Percentiles rank a stretch among this genome's conserved stretches.
These are phyloP conservation scores for Scutellaria baicalensis DNA, from an alignment of 257 asterid species.

Conservation along the genomic window DNA sequence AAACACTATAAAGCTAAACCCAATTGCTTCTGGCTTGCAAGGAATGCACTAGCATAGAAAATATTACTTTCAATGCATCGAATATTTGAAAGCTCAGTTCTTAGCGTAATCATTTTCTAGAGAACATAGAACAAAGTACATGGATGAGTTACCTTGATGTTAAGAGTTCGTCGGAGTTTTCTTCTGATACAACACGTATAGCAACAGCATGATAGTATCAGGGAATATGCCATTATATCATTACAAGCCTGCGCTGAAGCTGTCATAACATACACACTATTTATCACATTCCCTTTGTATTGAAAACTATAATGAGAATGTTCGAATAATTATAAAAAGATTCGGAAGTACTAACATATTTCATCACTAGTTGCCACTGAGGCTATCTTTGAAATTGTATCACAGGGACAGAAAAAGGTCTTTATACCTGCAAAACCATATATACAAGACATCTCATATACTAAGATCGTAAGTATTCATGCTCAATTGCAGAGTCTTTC, in stretches of 20 bases:
- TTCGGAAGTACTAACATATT: constrained; percentile 33
- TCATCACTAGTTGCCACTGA: constrained; percentile 52
- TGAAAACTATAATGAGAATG: neutral
- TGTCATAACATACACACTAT: constrained; percentile 12
- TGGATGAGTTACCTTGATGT: constrained; percentile 40
- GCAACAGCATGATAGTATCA: constrained; percentile 61
- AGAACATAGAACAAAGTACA: neutral
- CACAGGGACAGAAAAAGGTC: constrained; percentile 57
- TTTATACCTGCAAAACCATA: constrained; percentile 36
- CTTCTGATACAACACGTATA: constrained; percentile 63
- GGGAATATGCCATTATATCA: constrained; percentile 53
- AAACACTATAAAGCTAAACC: neutral
- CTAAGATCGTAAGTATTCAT: neutral
- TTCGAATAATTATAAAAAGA: neutral
- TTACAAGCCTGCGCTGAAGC: constrained; percentile 54
- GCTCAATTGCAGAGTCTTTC: neutral
- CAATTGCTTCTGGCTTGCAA: neutral
- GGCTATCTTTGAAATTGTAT: constrained; percentile 52
- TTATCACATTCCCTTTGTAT: constrained; percentile 4
- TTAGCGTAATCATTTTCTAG: neutral
- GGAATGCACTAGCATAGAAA: neutral
- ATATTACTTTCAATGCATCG: neutral
- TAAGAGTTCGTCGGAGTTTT: constrained; percentile 47
- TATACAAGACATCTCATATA: neutral
- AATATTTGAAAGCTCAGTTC: neutral